Evolutionary conservation across 371 early-diverging fungal genomes (phyloP).

Genomic region (Entomophthora muscae): DNA sequence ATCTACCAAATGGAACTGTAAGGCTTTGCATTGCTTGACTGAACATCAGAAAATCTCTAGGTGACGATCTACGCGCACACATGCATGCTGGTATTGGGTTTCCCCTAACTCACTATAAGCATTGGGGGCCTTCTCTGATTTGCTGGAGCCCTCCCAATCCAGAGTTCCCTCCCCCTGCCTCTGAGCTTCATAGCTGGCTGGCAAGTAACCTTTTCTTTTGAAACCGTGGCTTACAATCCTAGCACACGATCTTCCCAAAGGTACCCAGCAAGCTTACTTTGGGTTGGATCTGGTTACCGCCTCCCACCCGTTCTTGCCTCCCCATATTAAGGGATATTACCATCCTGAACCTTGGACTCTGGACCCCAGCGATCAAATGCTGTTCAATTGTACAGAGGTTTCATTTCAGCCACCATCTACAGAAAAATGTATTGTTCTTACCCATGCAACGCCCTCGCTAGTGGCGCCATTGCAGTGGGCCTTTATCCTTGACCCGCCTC

Average conservation of each 20-base stretch:
- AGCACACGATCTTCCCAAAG: not conserved
- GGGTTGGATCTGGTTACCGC: not conserved
- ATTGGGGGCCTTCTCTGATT: not conserved
- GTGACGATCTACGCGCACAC: not conserved
- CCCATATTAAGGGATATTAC: not conserved
- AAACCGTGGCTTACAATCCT: no score
- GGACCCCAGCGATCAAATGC: not conserved
- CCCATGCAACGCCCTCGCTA: not conserved
- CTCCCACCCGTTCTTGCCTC: not conserved
- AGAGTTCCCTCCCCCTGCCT: not conserved
- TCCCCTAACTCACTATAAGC: not conserved
- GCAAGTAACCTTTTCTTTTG: not conserved
- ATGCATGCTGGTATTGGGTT: not conserved
- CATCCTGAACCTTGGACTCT: not conserved
- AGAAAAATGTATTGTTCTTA: not conserved
- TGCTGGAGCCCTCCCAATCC: not conserved
- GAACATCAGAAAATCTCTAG: not conserved
- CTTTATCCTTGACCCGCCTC: not conserved
- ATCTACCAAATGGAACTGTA: not conserved
- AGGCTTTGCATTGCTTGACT: not conserved
- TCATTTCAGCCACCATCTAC: not conserved
- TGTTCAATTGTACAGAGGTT: not conserved
- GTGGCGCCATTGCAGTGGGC: not conserved
- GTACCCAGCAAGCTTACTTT: not conserved
- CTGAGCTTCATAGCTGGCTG: not conserved